A percentile compares a stretch with the other conserved stretches of the same genome.
These are phyloP conservation scores for Penicillium longicatenatum DNA, from an alignment of 495 filamentous ascomycete genomes.

Conservation along the genomic window DNA sequence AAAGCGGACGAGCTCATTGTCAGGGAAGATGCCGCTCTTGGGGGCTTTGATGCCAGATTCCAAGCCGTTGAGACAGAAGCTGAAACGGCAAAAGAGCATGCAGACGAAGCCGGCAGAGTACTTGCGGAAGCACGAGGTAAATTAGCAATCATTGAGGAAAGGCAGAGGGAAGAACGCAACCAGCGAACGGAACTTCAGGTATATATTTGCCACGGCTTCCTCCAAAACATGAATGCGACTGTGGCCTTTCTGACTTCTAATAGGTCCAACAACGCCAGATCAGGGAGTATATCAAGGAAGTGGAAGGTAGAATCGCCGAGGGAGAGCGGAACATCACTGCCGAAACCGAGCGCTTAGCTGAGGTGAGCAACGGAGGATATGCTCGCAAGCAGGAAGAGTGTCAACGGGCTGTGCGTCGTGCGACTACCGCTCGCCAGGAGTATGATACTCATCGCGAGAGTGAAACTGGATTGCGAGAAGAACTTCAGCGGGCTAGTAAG, in stretches of 20 bases:
- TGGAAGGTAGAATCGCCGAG: slow-evolving; percentile 42
- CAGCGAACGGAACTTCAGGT: slow-evolving; percentile 52
- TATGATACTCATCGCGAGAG: slow-evolving; percentile 36
- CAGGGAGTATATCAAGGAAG: slow-evolving; percentile 44
- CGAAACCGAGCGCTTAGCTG: slow-evolving; percentile 54
- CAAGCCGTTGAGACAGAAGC: slow-evolving; percentile 46
- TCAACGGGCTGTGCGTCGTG: slow-evolving; percentile 37
- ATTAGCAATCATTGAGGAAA: slow-evolving; percentile 41
- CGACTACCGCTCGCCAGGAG: slow-evolving; percentile 31
- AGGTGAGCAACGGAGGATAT: slow-evolving; percentile 55
- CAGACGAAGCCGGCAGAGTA: slow-evolving; percentile 33
- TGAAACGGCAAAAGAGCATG: slow-evolving; percentile 51
- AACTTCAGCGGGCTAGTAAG: slow-evolving; percentile 40
- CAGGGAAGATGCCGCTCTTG: slow-evolving; percentile 40
- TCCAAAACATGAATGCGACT: not conserved
- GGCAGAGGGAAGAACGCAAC: slow-evolving; percentile 40
- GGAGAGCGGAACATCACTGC: slow-evolving; percentile 42
- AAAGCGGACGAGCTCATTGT: slow-evolving; percentile 43
- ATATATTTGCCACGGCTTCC: not conserved
- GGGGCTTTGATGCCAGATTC: slow-evolving; percentile 42
- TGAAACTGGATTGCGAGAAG: slow-evolving; percentile 28
- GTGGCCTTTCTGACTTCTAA: slow-evolving; percentile 7
- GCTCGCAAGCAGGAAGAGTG: slow-evolving; percentile 50
- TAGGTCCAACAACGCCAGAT: slow-evolving; percentile 57
- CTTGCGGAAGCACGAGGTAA: slow-evolving; percentile 48